Base-by-base conservation (phyloP, 2,329 filamentous ascomycete species). In the Periconia digitata region DNA sequence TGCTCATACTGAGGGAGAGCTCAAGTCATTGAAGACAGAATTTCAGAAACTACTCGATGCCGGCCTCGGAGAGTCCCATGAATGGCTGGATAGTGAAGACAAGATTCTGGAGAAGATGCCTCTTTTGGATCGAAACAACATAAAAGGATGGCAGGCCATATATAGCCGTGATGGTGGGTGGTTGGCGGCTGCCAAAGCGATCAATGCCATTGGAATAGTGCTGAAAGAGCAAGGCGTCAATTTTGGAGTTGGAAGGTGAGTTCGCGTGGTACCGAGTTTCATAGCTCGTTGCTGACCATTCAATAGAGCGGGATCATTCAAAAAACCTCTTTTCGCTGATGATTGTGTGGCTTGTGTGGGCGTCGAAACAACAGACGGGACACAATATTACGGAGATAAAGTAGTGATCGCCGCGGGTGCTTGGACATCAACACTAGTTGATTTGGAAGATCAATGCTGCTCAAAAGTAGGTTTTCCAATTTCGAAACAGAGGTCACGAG, bases 391-490 rank as follows among this genome's bases (percentile, higher is more conserved):
- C 34, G 74, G 67, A 8, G 72, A 76, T 46, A 76, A 76, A 55
- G 69, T 76, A 0, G 66, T 77, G 10, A 54, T 78, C 20, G 75
- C 75, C 16, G 67, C 75, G n/a, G 64, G 64, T 15, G 63, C 64
- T 1, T 67, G 64, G 64, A 66, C 56, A 53, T 48, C 64, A 2
- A 45, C 52, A 8, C 43, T 67, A n/a, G 56, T 67, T 2, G 61
- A 67, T 38, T 39, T 67, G 16, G 47, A 65, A 36, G 62, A 64
- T 15, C 64, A 67, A 36, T 43, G 69, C 72, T 53, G 83, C 78
- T 36, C 81, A 0, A 85, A 81, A 3, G 81, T 85, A 39, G 77
- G 77, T 12, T 79, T 79, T 1, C 79, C 77, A 10, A 21, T 2
- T 22, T 32, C 8, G 2, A 23, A n/a, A 1, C 78, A 82, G 76